Evolutionary conservation across 2,329 filamentous ascomycete genomes (phyloP), one percentile per base, ranked within the genome.

Genomic region (Mycosphaerella arachidis): DNA sequence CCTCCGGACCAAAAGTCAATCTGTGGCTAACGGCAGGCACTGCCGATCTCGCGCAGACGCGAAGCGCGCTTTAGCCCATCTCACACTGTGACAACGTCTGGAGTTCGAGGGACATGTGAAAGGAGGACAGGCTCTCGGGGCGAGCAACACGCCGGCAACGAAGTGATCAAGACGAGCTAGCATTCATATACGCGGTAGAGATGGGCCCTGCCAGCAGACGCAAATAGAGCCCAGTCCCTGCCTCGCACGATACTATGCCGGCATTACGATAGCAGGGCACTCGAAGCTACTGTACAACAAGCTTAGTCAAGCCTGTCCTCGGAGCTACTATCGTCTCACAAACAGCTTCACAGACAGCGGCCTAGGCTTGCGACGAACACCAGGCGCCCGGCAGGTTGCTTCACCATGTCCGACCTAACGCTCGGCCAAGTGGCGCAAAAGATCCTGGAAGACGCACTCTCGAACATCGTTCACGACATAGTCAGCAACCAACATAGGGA

Each of bases 381-480:
- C 31, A 35, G 5, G 31, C 31, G 31, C 40, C 40, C 40, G 18
- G 13, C 40, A n/a, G n/a, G 18, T 24, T 24, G 24, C 40, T 4
- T 16, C 40, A 43, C 7, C 13, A 43, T 43, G 40, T 48, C 57
- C 24, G 13, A 62, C 37, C 35, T 61, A 46, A 54, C 56, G 7
- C 56, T 71, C 31, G 63, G 56, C 29, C 58, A 66, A 20, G 68
- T 73, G 51, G 79, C 85, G 64, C 82, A 86, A 71, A 77, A 82
- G 24, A 83, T 93, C 61, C 81, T 93, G 70, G 87, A 92, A 70
- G 89, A 92, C 71, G 76, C 88, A 58, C 78, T 93, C 63, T 86
- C 89, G 78, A 92, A 90, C 74, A 83, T 92, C 70, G 82, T 92
- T 66, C 87, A 89, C 74, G 88, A 90, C 72, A 81, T 91, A 55